Base-by-base conservation (phyloP, 2,329 filamentous ascomycete species). In the Intubia oerlemansii region DNA sequence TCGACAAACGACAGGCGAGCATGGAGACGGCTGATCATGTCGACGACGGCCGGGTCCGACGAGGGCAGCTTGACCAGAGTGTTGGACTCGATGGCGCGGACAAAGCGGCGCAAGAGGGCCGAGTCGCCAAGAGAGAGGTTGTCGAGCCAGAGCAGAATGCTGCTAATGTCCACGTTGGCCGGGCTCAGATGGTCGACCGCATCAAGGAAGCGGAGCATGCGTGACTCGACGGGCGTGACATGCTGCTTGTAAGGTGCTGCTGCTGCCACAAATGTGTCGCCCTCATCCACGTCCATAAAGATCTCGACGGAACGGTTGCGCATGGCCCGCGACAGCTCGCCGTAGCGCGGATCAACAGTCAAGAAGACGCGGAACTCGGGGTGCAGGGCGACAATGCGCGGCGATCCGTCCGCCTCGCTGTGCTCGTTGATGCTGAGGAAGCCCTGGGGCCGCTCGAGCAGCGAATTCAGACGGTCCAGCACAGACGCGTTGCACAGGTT, bases 401-500 rank as follows among this genome's bases (percentile, higher is more conserved):
- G 76, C 41, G 79, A 71, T 18, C 85, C 85, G 42, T 85, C 71
- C 8, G 70, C 65, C 10, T 71, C 78, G 32, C 79, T 81, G 46
- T 95, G 84, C 47, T 98, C 88, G 42, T 93, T 95, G 46, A 98
- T 76, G 41, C 79, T 81, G 14, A 98, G 56, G 36, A 70, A 72
- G 1, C 88, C 88, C 42, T 84, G 74, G 0, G 82, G 84, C 1
- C 48, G 43, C 46, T 98, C 88, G 7, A 95, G 72, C 7, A 98
- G 56, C 1, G 88, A 95, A 47, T 98, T 98, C 29, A 98, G 56
- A 36, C 90, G 67, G 50, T 98, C 88, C 8, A 98, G 62, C 1
- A 98, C 88, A 6, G 85, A 92, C 15, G 85, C 76, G 42, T 77
- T 93, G 53, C 90, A 98, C 32, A 98, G 63, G 43, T 98, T 98